Evolutionary conservation across 768 basidiomycete genomes (phyloP), one percentile per base, ranked within the genome.

Genomic region (Boletus eberwhitei): DNA sequence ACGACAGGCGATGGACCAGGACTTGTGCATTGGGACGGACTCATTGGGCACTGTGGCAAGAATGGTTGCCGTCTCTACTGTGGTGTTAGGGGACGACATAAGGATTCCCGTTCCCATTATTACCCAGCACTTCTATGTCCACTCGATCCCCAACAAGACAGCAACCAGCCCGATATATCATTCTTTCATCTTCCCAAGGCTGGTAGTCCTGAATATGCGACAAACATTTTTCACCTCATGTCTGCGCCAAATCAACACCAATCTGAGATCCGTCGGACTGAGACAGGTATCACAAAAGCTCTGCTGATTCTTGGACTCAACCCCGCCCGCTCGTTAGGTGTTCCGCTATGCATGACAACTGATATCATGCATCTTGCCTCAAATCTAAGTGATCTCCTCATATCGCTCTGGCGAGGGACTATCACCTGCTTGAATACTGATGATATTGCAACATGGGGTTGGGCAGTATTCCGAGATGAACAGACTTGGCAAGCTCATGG

Each of bases 101-200:
- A 36, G 8, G 35, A 36, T 6, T 17, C 35, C 2, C 16, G 17
- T 3, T 36, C 35, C 2, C 35, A 36, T 4, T 36, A 36, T 9
- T 36, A 36, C 3, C 7, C 35, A 2, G 35, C 16, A 0, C 35
- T 17, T 7, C 16, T 36, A 2, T 1, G 1, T 1, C 35, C 35
- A 7, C 1, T 2, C 8, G 8, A 36, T 5, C 1, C 17, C 2
- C 14, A 16, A 6, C 0, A 13, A 6, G 14, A 16, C 5, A 26
- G 24, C 24, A 26, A 26, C 24, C 24, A 26, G 3, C 24, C 24
- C 5, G 24, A 26, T 5, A 26, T 26, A 2, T 26, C 24, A 3
- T 26, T 5, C 2, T 26, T 26, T 5, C 24, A 26, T 5, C 24
- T 26, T 26, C 24, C 24, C 24, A 2, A 2, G 2, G 24, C 24